Evolutionary conservation across 495 filamentous ascomycete species (phyloP).

Genomic region (Massariosphaeria phaeospora): DNA sequence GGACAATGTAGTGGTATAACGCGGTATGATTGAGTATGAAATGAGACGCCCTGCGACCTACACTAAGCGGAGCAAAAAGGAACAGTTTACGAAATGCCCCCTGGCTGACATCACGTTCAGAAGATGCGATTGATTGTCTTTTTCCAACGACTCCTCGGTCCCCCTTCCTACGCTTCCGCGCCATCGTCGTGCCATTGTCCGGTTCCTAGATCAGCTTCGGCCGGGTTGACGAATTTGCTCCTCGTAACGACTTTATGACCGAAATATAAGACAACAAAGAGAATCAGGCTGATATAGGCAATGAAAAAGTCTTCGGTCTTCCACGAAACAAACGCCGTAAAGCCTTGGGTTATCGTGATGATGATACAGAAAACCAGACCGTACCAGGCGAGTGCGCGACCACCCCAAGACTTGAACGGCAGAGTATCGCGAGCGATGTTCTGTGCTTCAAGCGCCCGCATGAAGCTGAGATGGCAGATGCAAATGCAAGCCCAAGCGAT

Average conservation of each 20-base stretch:
- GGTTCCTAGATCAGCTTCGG: slow-evolving; percentile 34
- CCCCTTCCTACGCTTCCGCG: slow-evolving; percentile 30
- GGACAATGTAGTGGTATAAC: background rate
- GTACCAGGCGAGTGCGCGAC: slow-evolving; percentile 44
- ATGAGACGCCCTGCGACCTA: background rate
- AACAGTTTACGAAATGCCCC: no score
- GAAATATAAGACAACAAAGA: slow-evolving; percentile 31
- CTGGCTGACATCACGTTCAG: slow-evolving; percentile 1
- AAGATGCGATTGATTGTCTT: slow-evolving; percentile 10
- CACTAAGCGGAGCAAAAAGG: no score
- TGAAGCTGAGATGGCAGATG: slow-evolving; percentile 58
- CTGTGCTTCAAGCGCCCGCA: slow-evolving; percentile 53
- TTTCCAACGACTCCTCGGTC: slow-evolving; percentile 22
- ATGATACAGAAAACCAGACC: slow-evolving; percentile 61
- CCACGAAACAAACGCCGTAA: slow-evolving; percentile 65
- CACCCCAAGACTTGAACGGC: slow-evolving; percentile 54
- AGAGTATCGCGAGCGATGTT: slow-evolving; percentile 54
- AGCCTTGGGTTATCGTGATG: slow-evolving; percentile 65
- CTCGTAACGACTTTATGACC: slow-evolving; percentile 35
- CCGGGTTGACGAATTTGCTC: slow-evolving; percentile 33
- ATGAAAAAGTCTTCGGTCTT: slow-evolving; percentile 34
- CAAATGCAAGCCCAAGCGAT: slow-evolving; percentile 61
- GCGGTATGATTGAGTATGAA: background rate
- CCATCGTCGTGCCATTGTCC: slow-evolving; percentile 27
- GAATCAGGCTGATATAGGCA: slow-evolving; percentile 30